These are phyloP conservation scores for Xylaria digitata DNA, from an alignment of 2,329 filamentous ascomycete species.

Conservation along the genomic window DNA sequence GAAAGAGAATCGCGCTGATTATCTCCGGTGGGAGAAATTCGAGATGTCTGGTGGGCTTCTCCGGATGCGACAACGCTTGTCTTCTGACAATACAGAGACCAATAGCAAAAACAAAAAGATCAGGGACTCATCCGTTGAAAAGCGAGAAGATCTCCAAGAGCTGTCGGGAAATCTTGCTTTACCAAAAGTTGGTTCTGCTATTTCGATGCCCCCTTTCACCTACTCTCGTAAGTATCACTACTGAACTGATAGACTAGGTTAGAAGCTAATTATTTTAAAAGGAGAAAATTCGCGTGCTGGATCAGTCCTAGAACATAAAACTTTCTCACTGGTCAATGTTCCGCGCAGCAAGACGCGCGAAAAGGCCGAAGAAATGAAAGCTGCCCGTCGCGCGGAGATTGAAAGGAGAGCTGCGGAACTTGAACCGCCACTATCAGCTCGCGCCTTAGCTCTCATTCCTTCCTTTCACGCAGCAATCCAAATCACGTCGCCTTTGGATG, in stretches of 20 bases:
- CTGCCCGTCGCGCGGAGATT: slow-evolving; percentile 74
- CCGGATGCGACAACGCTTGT: slow-evolving; percentile 52
- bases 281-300: neutral
- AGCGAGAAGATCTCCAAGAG: neutral
- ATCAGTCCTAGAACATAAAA: neutral
- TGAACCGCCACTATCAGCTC: slow-evolving; percentile 71
- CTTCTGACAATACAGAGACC: slow-evolving; percentile 17
- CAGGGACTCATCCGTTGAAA: slow-evolving; percentile 1
- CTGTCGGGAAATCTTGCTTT: neutral
- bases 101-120: neutral
- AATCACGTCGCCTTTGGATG: slow-evolving; percentile 74
- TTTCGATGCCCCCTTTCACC: neutral
- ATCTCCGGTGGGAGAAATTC: slow-evolving; percentile 81
- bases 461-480: slow-evolving; percentile 80
- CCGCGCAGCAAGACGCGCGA: slow-evolving; percentile 62
- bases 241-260: neutral
- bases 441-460: slow-evolving; percentile 74
- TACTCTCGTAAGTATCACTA: slow-evolving; percentile 11
- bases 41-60: slow-evolving; percentile 60
- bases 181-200: neutral
- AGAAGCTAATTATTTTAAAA: slow-evolving; percentile 17
- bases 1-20: slow-evolving; percentile 68
- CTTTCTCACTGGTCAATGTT: slow-evolving; percentile 33
- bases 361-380: slow-evolving; percentile 73
- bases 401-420: slow-evolving; percentile 75